These are phyloP conservation scores for Paspalum vaginatum DNA, from an alignment of 176 grass and related monocot genomes.

Conservation along the genomic window DNA sequence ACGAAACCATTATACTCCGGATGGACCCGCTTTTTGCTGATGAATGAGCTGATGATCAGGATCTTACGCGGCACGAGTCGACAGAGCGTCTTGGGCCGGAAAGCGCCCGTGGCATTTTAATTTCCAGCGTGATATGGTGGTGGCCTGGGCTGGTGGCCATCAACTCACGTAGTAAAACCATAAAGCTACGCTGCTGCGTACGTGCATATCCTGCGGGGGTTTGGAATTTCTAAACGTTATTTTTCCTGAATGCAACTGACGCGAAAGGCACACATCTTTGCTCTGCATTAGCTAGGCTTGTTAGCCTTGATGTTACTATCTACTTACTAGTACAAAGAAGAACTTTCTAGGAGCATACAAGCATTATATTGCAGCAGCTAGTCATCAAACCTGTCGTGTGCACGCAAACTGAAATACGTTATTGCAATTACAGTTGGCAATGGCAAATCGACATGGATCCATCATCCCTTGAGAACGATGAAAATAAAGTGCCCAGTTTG, in stretches of 20 bases:
- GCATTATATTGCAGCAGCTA: background rate
- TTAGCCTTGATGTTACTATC: background rate
- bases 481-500: slow-evolving; percentile 9
- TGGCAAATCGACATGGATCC: slow-evolving; percentile 26
- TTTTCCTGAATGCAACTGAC: background rate
- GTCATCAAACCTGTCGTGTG: background rate
- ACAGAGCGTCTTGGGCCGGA: slow-evolving; percentile 1
- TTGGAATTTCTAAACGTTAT: background rate
- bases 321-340: background rate
- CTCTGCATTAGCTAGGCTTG: background rate
- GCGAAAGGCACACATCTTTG: background rate
- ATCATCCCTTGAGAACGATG: background rate
- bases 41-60: no score
- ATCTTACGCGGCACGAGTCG: slow-evolving; percentile 31
- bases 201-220: background rate
- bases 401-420: background rate
- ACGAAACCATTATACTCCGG: background rate
- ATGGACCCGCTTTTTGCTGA: background rate
- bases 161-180: background rate
- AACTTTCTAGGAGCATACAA: background rate
- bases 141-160: background rate
- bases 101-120: slow-evolving; percentile 3
- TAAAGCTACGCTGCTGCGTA: background rate
- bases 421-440: background rate
- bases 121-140: background rate